Conservation (phyloP, 2,329 filamentous ascomycete genomes). For the Arthrobotrys sinensis region DNA sequence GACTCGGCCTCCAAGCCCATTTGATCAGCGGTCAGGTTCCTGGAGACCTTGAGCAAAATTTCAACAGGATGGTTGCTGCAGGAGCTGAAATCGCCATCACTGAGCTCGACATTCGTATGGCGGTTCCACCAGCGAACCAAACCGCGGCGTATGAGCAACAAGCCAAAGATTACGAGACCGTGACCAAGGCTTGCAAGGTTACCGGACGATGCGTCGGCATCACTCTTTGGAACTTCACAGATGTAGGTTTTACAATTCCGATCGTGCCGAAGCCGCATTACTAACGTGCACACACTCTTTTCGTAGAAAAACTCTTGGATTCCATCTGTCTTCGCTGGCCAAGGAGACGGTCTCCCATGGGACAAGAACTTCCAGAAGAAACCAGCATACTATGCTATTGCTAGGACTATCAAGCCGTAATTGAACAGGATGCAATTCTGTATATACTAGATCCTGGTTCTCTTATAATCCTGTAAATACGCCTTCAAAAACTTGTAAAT, state of each 20-base stretch:
- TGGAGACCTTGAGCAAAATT: slow-evolving; percentile 65
- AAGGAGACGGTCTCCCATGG: slow-evolving; percentile 69
- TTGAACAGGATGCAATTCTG: neutral
- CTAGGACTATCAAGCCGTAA: slow-evolving; percentile 64
- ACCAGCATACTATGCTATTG: slow-evolving; percentile 68
- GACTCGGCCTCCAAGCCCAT: slow-evolving; percentile 76
- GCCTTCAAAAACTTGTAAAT: neutral
- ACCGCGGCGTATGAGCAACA: slow-evolving; percentile 68
- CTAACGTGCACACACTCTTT: slow-evolving; percentile 61
- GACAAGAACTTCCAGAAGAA: slow-evolving; percentile 69
- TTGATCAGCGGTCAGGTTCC: slow-evolving; percentile 71
- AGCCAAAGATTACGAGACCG: slow-evolving; percentile 65
- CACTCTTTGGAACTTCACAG: slow-evolving; percentile 67
- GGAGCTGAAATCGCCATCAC: slow-evolving; percentile 75
- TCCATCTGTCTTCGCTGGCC: slow-evolving; percentile 68
- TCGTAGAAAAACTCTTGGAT: slow-evolving; percentile 69
- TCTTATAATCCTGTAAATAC: slow-evolving; percentile 8
- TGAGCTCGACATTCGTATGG: slow-evolving; percentile 75
- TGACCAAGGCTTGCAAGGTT: slow-evolving; percentile 65
- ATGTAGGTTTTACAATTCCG: slow-evolving; percentile 40
- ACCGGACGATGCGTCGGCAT: slow-evolving; percentile 68
- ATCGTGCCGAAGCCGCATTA: neutral
- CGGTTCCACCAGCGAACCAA: slow-evolving; percentile 69
- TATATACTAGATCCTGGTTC: neutral
- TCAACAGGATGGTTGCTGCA: slow-evolving; percentile 71